These are phyloP conservation scores for Fusarium foetens DNA, from an alignment of 2,329 filamentous ascomycete species.

Conservation along the genomic window DNA sequence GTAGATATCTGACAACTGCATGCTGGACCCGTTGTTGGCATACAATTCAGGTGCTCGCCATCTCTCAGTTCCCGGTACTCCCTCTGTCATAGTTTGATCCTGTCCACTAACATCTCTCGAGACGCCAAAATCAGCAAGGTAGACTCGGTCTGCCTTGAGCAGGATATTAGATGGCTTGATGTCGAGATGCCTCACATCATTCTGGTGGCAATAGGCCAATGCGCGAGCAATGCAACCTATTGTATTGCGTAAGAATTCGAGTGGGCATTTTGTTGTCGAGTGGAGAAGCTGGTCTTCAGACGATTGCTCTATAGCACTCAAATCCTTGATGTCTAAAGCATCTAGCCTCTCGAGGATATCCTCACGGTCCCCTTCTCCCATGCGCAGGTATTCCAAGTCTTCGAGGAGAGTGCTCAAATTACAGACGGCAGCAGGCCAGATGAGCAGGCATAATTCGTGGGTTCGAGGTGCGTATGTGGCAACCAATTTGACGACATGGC, in stretches of 20 bases:
- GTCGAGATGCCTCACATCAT: constrained; percentile 58
- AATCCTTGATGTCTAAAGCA: constrained; percentile 52
- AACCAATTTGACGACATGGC: constrained; percentile 59
- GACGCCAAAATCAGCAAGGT: constrained; percentile 62
- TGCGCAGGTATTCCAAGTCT: constrained; percentile 55
- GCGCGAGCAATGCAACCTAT: constrained; percentile 59
- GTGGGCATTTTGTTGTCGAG: constrained; percentile 47
- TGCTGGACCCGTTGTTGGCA: constrained; percentile 51
- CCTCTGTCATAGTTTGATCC: constrained; percentile 57
- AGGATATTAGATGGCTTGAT: constrained; percentile 62
- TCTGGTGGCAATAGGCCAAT: constrained; percentile 54
- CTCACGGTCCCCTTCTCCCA: constrained; percentile 52
- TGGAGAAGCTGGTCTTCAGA: constrained; percentile 35
- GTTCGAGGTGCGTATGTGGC: constrained; percentile 57
- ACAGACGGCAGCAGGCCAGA: constrained; percentile 60
- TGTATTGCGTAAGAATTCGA: constrained; percentile 55
- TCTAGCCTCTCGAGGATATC: constrained; percentile 53
- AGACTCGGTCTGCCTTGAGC: constrained; percentile 56
- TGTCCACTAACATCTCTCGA: constrained; percentile 58
- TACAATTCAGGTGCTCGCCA: constrained; percentile 60
- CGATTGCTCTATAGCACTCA: constrained; percentile 49
- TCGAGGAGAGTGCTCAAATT: constrained; percentile 56
- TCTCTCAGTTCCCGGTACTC: constrained; percentile 53
- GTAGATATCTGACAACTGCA: constrained; percentile 60
- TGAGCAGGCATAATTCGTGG: constrained; percentile 56